Conservation (phyloP, 2,329 filamentous ascomycete genomes). For the Sclerotinia glacialis region DNA sequence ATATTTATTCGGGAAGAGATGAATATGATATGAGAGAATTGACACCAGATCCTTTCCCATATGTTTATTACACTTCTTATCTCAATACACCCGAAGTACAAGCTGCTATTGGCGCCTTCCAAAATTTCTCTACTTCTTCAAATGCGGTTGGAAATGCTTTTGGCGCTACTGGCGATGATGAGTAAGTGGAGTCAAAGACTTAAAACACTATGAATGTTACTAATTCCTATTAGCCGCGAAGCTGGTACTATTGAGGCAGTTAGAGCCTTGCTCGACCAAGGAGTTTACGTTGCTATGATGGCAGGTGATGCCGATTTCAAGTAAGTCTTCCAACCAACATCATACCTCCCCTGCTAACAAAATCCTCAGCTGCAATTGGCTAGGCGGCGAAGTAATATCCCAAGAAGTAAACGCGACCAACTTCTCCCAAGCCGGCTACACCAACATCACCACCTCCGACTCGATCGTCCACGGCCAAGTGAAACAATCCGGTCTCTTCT, state of each 20-base stretch:
- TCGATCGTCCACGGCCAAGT: constrained; percentile 65
- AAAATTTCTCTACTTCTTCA: constrained; percentile 54
- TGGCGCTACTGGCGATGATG: constrained; percentile 48
- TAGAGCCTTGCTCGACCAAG: constrained; percentile 57
- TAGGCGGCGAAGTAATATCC: constrained; percentile 68
- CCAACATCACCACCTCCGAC: constrained; percentile 64
- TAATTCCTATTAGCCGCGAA: constrained; percentile 39
- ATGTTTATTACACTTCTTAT: constrained; percentile 54
- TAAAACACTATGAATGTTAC: not conserved
- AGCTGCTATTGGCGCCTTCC: constrained; percentile 56
- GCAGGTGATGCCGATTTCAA: constrained; percentile 49
- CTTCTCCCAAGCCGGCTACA: constrained; percentile 61
- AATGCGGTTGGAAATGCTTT: constrained; percentile 47
- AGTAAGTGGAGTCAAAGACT: constrained; percentile 5
- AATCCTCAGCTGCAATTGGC: constrained; percentile 61
- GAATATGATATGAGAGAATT: constrained; percentile 60
- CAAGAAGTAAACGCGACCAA: constrained; percentile 54
- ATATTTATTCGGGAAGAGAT: constrained; percentile 52
- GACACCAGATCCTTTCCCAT: constrained; percentile 55
- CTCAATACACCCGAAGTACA: constrained; percentile 55
- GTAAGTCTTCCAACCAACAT: constrained; percentile 42
- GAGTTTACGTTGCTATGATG: constrained; percentile 68
- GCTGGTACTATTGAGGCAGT: constrained; percentile 50
- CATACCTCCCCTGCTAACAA: constrained; percentile 49
- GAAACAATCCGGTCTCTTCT: constrained; percentile 70